phyloP scores from a whole-genome alignment of 768 basidiomycete species.

The Kwoniella europaea region DNA sequence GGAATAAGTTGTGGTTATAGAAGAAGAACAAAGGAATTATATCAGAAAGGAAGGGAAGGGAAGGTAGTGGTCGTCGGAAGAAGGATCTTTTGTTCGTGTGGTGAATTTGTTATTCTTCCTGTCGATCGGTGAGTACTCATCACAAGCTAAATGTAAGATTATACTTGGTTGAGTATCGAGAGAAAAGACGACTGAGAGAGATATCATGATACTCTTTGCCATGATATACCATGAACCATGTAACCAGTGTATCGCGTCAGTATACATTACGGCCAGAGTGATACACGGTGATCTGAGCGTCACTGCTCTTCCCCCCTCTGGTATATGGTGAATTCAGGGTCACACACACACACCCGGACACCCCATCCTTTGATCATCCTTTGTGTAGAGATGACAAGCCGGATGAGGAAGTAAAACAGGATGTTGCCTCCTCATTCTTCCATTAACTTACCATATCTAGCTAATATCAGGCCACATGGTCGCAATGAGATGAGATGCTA shows the following conservation, averaged over 20 bases:
- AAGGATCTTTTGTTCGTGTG: neutral
- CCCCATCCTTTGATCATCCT: slow-evolving; percentile 3
- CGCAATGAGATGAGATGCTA: neutral
- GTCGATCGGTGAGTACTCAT: neutral
- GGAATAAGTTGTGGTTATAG: neutral
- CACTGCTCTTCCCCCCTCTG: neutral
- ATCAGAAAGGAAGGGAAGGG: neutral
- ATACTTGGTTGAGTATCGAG: neutral
- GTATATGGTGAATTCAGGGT: slow-evolving; percentile 11
- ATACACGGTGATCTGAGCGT: slow-evolving; percentile 12
- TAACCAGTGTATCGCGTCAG: neutral
- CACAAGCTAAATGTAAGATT: neutral
- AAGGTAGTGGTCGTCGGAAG: neutral
- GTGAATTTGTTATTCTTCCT: neutral
- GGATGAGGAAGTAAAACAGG: slow-evolving; percentile 13
- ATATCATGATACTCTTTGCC: neutral
- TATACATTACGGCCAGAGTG: neutral
- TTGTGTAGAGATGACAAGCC: neutral
- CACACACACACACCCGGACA: slow-evolving; percentile 1
- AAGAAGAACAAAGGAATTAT: slow-evolving; percentile 8
- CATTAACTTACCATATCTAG: too few relatives aligned
- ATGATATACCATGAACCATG: neutral
- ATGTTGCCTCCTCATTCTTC: neutral
- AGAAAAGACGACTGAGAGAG: neutral
- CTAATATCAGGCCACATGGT: neutral